Conservation (phyloP, 129 eudicot species). For the Saposhnikovia divaricata region DNA sequence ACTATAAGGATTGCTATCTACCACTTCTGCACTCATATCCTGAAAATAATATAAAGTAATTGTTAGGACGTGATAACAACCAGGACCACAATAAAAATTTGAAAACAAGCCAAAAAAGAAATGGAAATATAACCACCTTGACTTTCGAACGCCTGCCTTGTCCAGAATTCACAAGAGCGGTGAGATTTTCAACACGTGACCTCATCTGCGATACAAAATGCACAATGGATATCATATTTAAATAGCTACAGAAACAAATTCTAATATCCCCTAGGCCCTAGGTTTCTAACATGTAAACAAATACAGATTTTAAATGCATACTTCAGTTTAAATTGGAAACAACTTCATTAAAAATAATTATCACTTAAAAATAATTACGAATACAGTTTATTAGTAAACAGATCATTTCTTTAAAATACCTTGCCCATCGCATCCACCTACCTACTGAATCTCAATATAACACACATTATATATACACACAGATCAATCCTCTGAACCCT, state of each 20-base stretch:
- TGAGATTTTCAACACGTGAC: constrained; percentile 47
- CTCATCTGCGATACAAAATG: constrained; percentile 34
- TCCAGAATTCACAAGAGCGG: constrained; percentile 44
- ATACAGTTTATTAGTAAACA: neutral
- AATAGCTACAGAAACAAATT: neutral
- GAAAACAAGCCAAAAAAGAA: neutral
- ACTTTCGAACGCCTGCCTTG: constrained; percentile 65
- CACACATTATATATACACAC: neutral
- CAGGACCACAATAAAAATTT: neutral
- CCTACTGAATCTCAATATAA: neutral
- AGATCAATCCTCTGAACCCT: neutral
- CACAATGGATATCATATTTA: neutral
- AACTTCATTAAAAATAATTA: neutral
- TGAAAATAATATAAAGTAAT: constrained; percentile 20
- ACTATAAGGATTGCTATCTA: constrained; percentile 96
- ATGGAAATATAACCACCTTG: constrained; percentile 41
- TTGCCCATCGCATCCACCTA: neutral
- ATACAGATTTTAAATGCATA: neutral
- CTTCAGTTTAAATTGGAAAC: neutral
- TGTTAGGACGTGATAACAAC: neutral
- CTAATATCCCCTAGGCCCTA: neutral
- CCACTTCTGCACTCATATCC: constrained; percentile 98
- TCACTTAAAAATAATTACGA: neutral
- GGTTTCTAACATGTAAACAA: neutral
- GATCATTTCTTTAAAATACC: neutral